Percentiles rank a stretch among this genome's conserved stretches.
These are phyloP conservation scores for Tulasnella sp. DNA, from an alignment of 768 basidiomycete genomes.

Conservation along the genomic window DNA sequence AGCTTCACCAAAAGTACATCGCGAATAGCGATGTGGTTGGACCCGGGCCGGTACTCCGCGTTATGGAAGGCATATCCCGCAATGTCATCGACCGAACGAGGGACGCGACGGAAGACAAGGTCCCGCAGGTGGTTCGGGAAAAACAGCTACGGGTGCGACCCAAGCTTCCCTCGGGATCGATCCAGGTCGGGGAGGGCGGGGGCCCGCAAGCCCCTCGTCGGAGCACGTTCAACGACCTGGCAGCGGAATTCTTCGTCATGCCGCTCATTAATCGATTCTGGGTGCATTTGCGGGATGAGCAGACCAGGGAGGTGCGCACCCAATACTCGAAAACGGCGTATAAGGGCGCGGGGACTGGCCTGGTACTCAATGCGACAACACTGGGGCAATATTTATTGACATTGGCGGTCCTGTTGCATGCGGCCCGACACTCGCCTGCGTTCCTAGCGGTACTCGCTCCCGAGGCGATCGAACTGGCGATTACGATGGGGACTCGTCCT, in stretches of 20 bases:
- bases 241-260: slow-evolving; percentile 77
- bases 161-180: background rate
- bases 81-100: slow-evolving; percentile 50
- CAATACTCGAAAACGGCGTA: slow-evolving; percentile 36
- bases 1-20: slow-evolving; percentile 59
- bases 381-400: slow-evolving; percentile 66
- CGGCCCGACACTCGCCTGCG: slow-evolving; percentile 63
- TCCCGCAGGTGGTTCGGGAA: slow-evolving; percentile 56
- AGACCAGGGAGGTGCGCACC: slow-evolving; percentile 55
- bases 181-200: background rate
- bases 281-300: slow-evolving; percentile 79
- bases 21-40: slow-evolving; percentile 29
- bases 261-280: slow-evolving; percentile 93
- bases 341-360: slow-evolving; percentile 62
- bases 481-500: slow-evolving; percentile 61
- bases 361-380: slow-evolving; percentile 67
- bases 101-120: slow-evolving; percentile 40
- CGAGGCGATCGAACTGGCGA: slow-evolving; percentile 67
- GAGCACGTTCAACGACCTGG: slow-evolving; percentile 42
- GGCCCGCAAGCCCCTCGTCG: background rate
- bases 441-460: slow-evolving; percentile 77
- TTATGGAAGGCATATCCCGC: slow-evolving; percentile 52
- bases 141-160: slow-evolving; percentile 52
- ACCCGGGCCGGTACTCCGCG: slow-evolving; percentile 35
- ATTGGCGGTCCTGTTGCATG: slow-evolving; percentile 67